These are phyloP conservation scores for Pelargonium exstipulatum DNA, from an alignment of 441 rosid species.

Conservation along the genomic window DNA sequence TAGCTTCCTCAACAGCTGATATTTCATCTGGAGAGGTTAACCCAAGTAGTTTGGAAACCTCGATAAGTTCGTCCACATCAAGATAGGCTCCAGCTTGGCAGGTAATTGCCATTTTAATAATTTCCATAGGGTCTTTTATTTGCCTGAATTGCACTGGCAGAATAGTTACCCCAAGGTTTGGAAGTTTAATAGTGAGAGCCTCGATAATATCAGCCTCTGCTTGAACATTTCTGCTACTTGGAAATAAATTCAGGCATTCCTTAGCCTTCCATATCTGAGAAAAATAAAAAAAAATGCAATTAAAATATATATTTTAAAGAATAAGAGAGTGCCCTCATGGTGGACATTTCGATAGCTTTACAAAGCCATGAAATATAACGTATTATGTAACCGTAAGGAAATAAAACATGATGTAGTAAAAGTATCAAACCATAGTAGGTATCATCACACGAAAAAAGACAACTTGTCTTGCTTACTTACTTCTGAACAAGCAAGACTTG, in stretches of 20 bases:
- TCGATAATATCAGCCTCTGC: constrained; percentile 81
- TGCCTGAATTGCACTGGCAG: constrained; percentile 93
- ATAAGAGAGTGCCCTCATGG: not conserved
- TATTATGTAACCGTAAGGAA: not conserved
- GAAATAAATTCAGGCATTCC: constrained; percentile 84
- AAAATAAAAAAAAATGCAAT: constrained; percentile 21
- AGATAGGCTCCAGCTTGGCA: constrained; percentile 87
- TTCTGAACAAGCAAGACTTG: constrained; percentile 84
- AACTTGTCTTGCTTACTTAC: constrained; percentile 36
- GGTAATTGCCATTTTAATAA: constrained; percentile 88
- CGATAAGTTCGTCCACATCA: constrained; percentile 84
- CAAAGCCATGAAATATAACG: not conserved
- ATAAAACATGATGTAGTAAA: not conserved
- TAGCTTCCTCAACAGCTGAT: constrained; percentile 87
- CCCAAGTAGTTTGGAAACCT: constrained; percentile 94
- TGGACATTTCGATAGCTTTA: not conserved
- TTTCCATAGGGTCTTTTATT: constrained; percentile 94
- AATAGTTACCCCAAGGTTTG: constrained; percentile 87
- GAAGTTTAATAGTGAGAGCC: constrained; percentile 85
- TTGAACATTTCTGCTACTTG: constrained; percentile 72
- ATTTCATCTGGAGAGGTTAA: constrained; percentile 68
- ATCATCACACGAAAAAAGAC: constrained; percentile 10
- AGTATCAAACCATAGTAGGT: constrained; percentile 9
- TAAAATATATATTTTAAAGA: not conserved
- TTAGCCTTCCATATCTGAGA: constrained; percentile 95